phyloP scores from a whole-genome alignment of 2,329 filamentous ascomycete species.

The Lecanosticta acicola region DNA sequence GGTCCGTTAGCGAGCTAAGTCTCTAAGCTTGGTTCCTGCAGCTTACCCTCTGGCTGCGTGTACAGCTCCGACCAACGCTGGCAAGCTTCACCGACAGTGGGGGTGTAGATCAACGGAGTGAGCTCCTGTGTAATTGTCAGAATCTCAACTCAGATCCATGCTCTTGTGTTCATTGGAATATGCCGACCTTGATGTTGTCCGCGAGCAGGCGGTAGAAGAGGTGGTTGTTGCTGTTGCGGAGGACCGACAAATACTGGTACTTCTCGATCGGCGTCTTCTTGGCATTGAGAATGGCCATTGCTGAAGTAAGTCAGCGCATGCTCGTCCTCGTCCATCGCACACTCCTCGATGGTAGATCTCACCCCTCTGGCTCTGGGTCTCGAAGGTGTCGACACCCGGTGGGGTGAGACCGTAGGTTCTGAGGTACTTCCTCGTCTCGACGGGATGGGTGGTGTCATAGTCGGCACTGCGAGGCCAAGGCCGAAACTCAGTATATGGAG shows the following conservation, averaged over 20 bases:
- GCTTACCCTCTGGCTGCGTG: constrained; percentile 77
- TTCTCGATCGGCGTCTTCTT: constrained; percentile 70
- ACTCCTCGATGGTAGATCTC: constrained; percentile 15
- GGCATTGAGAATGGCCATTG: constrained; percentile 67
- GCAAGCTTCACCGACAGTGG: constrained; percentile 92
- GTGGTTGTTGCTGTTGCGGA: constrained; percentile 71
- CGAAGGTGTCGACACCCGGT: constrained; percentile 46
- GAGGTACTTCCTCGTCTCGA: constrained; percentile 47
- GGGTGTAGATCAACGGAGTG: constrained; percentile 81
- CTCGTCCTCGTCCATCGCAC: not conserved
- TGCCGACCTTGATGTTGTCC: constrained; percentile 57
- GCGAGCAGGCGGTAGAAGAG: constrained; percentile 79
- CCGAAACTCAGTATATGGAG: constrained; percentile 9
- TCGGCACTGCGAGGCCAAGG: constrained; percentile 28
- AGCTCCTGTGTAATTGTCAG: constrained; percentile 51
- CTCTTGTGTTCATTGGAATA: not conserved
- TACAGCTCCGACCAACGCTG: constrained; percentile 94
- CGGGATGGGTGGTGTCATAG: constrained; percentile 46
- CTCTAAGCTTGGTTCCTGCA: not conserved
- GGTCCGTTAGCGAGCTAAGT: constrained; percentile 2
- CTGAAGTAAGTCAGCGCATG: constrained; percentile 40
- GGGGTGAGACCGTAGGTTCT: constrained; percentile 50
- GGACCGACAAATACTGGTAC: constrained; percentile 72
- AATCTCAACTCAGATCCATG: not conserved
- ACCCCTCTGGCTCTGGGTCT: constrained; percentile 48